Evolutionary conservation across 371 early-diverging fungal species (phyloP).

Genomic region (Mortierella sp.): DNA sequence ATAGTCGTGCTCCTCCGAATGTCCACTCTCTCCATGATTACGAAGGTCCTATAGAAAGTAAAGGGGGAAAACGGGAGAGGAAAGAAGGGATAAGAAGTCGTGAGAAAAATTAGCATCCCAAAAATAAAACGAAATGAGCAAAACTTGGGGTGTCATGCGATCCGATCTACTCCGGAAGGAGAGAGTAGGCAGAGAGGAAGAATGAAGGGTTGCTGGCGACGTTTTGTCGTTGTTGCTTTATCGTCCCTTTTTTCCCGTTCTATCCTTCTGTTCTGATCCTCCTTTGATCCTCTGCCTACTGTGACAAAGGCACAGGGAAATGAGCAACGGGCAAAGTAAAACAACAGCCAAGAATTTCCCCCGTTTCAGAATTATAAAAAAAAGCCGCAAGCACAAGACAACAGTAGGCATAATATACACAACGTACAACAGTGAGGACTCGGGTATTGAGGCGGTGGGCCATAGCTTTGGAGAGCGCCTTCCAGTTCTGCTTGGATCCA

Average conservation of each 20-base stretch:
- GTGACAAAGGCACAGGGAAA: background rate
- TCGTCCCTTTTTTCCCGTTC: background rate
- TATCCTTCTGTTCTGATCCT: background rate
- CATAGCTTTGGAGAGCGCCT: conserved; percentile 84
- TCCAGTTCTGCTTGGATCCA: conserved; percentile 97
- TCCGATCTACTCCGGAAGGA: conserved; percentile 1
- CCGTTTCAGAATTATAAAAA: background rate
- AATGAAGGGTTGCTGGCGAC: background rate
- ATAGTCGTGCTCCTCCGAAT: conserved; percentile 78
- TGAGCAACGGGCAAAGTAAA: background rate
- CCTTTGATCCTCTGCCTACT: background rate
- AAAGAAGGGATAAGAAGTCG: background rate
- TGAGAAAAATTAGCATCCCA: background rate
- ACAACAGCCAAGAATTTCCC: background rate
- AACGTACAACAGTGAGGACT: conserved; percentile 70
- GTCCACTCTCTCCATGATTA: conserved; percentile 95
- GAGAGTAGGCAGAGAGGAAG: background rate
- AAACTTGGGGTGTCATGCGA: background rate
- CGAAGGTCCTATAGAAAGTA: conserved; percentile 78
- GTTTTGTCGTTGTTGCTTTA: background rate
- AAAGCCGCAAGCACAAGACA: background rate
- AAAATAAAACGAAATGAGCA: background rate
- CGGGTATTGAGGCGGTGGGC: conserved; percentile 69
- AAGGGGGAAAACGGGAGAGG: background rate
- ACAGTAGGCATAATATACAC: background rate